phyloP scores from a whole-genome alignment of 2,329 filamentous ascomycete species.

The Scytalidium lignicola region DNA sequence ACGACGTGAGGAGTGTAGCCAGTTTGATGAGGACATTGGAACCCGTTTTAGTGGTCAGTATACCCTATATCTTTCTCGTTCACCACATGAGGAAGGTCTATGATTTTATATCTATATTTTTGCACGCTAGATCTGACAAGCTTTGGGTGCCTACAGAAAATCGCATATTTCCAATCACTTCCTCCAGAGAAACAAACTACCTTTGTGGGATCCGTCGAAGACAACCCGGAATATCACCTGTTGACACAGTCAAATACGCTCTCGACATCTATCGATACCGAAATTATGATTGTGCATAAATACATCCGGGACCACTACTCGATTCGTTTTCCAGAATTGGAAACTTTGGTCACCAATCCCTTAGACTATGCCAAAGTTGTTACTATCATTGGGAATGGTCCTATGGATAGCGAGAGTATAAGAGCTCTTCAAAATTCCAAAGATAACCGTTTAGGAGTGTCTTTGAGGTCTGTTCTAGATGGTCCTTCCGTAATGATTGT shows the following conservation, averaged over 20 bases:
- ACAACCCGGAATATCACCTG: constrained; percentile 86
- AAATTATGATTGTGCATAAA: constrained; percentile 91
- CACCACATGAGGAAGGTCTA: constrained; percentile 28
- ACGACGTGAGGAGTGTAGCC: constrained; percentile 75
- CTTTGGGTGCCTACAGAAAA: constrained; percentile 62
- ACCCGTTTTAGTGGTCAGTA: constrained; percentile 75
- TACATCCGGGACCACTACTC: constrained; percentile 96
- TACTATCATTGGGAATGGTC: constrained; percentile 85
- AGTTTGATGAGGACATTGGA: constrained; percentile 76
- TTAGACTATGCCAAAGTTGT: constrained; percentile 95
- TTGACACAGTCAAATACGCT: constrained; percentile 84
- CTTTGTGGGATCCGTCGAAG: constrained; percentile 77
- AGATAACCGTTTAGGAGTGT: constrained; percentile 70
- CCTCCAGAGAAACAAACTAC: constrained; percentile 58
- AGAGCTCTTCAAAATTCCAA: constrained; percentile 70
- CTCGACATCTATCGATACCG: constrained; percentile 88
- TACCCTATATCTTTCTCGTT: constrained; percentile 14
- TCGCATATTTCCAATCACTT: constrained; percentile 68
- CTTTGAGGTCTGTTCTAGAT: constrained; percentile 77
- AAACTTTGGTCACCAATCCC: constrained; percentile 82
- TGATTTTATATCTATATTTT: constrained; percentile 57
- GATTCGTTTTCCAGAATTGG: constrained; percentile 85
- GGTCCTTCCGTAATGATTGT: constrained; percentile 93
- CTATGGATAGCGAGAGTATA: constrained; percentile 76
- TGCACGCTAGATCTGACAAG: constrained; percentile 64